Evolutionary conservation across 108 stramenopile genomes (phyloP).

Genomic region (Skeletonema grethae): DNA sequence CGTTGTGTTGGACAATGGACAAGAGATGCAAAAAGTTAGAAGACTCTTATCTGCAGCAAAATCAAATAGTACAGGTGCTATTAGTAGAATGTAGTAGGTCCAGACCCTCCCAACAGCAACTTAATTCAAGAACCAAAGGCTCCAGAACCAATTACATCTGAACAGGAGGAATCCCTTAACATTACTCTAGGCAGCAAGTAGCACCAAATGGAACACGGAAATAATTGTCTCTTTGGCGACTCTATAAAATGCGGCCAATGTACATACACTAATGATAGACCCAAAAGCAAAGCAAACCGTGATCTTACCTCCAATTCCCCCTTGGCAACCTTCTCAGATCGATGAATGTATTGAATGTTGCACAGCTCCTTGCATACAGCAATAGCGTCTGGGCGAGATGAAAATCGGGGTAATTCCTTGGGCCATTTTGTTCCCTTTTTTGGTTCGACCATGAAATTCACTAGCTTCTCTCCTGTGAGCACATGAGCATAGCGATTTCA

Average conservation of each 20-base stretch:
- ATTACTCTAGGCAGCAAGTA: slow-evolving; percentile 52
- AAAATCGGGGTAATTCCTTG: slow-evolving; percentile 80
- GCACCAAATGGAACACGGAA: slow-evolving; percentile 48
- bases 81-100: slow-evolving; percentile 52
- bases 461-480: slow-evolving; percentile 87
- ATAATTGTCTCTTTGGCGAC: slow-evolving; percentile 47
- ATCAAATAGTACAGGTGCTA: too few relatives aligned
- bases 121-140: slow-evolving; percentile 26
- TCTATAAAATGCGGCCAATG: slow-evolving; percentile 53
- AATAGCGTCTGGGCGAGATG: slow-evolving; percentile 81
- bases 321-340: slow-evolving; percentile 92
- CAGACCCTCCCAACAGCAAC: slow-evolving; percentile 44
- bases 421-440: slow-evolving; percentile 93
- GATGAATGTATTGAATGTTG: slow-evolving; percentile 85
- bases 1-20: slow-evolving; percentile 7
- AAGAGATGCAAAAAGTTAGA: neutral
- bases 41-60: neutral
- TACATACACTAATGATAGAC: neutral
- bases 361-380: slow-evolving; percentile 87
- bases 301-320: slow-evolving; percentile 84
- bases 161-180: slow-evolving; percentile 52
- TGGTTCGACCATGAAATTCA: slow-evolving; percentile 91
- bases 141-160: slow-evolving; percentile 37
- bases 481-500: neutral
- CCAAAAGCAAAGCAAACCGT: neutral